Conservation (phyloP, 345 rosid species). For the Salix dunnii region DNA sequence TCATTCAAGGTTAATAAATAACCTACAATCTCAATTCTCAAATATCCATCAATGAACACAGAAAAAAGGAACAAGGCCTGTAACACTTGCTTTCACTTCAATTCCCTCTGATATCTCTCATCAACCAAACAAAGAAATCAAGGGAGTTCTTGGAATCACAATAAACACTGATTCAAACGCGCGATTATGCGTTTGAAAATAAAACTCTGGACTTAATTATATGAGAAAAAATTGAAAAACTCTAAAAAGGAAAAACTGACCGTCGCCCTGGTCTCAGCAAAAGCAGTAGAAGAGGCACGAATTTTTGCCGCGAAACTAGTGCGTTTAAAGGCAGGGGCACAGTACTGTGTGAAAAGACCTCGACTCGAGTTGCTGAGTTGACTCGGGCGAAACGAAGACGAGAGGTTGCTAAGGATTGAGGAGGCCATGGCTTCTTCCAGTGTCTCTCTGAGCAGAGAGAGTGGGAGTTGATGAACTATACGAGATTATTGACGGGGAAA, state of each 20-base stretch:
- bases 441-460: background rate
- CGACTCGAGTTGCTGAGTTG: slow-evolving; percentile 17
- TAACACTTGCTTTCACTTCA: background rate
- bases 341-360: slow-evolving; percentile 1
- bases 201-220: background rate
- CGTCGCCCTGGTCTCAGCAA: slow-evolving; percentile 37
- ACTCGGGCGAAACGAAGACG: slow-evolving; percentile 14
- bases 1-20: background rate
- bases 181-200: background rate
- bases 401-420: slow-evolving; percentile 8
- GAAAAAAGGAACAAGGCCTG: background rate
- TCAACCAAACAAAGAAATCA: background rate
- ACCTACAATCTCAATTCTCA: background rate
- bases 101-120: background rate
- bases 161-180: background rate
- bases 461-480: background rate
- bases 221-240: background rate
- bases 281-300: slow-evolving; percentile 45
- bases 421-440: slow-evolving; percentile 22
- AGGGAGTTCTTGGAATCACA: background rate
- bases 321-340: slow-evolving; percentile 4
- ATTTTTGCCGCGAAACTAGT: slow-evolving; percentile 17
- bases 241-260: slow-evolving; percentile 15
- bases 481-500: background rate
- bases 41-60: background rate